Evolutionary conservation across 495 filamentous ascomycete species (phyloP), one percentile per base, ranked within the genome.

Genomic region (Margaritispora aquatica): DNA sequence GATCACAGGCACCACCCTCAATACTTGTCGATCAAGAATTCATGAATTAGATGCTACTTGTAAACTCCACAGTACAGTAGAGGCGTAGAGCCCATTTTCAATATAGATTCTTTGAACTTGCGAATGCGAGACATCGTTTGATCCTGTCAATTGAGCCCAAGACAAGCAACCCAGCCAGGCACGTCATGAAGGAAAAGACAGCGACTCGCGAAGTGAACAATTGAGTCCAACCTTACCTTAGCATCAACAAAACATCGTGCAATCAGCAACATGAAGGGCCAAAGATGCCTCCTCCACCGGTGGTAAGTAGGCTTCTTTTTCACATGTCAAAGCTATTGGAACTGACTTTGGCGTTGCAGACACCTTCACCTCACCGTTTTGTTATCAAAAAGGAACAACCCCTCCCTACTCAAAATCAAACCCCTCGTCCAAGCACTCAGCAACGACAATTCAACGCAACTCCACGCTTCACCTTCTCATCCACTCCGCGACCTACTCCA

Each of bases 381-480:
- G 57, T 69, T 36, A 56, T 66, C 46, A 64, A 66, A 36, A 66
- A 66, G 46, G 52, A 61, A 49, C 50, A 52, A 21, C 38, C 53
- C 4, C 34, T 50, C 9, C 60, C 60, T 4, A 26, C 48, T 9
- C 51, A 31, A 56, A 26, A 61, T 15, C 44, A 53, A n/a, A 49
- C 53, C 20, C 54, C 59, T 17, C 54, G 48, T 34, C 41, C 62
- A 22, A 56, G 52, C 22, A 44, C 64, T 15, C 59, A 58, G 23
- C 66, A 66, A n/a, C n/a, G n/a, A n/a, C n/a, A n/a, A 60, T 69
- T 69, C 59, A 66, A 69, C 34, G 26, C 58, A 8, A 64, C 66
- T 29, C 66, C 66, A 59, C 61, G 64, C 27, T 69, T 69, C 54
- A 56, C 55, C 19, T 59, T 66, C 49, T 41, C 60, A 19, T 64